Evolutionary conservation across 805 yeast species (phyloP), one percentile per base, ranked within the genome.

Genomic region (Hanseniaspora guilliermondii): DNA sequence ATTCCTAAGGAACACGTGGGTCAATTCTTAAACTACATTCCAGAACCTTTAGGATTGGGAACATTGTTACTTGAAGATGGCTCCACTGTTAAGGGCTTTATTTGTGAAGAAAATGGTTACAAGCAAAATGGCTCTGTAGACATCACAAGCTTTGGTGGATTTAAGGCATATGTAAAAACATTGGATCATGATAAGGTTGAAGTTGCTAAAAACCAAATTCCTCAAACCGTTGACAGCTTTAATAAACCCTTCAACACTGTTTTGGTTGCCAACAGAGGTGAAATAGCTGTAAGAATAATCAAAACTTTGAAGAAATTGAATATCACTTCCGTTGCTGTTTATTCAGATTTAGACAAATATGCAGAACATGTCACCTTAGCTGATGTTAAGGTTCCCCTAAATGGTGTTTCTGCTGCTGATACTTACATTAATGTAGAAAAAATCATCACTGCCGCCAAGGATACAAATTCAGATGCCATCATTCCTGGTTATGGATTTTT

Each of bases 401-500:
- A 83, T 60, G 97, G 97, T 36, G 70, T 72, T 1, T 78, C 89
- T 35, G 94, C 97, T 19, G 88, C 95, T 22, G 94, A 91, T 66
- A 88, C 97, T 1, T 91, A 91, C 67, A 76, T 91, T 61, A 77
- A 83, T 60, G 78, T 84, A 58, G 95, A 89, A 40, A 88, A 91
- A 71, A 85, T 91, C 57, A 75, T 91, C 44, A 74, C 75, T 37
- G 96, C 96, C 8, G 95, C 96, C 49, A 86, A 85, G 65, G 74
- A 76, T 53, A 76, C 94, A 0, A 82, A 82, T 6, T 86, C 97
- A 35, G 86, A 93, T 66, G 97, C 97, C n/a, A 88, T 91, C 59
- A 85, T 93, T 59, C 98, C 98, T 6, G 98, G 98, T 57, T 91
- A 93, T 65, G 98, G 98, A 3, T 91, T 91, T 75, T 72, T 91